Percentiles rank a stretch among this genome's conserved stretches.
Evolutionary conservation across 148 eudicot species (phyloP).

Genomic region (Linanthus parryae): DNA sequence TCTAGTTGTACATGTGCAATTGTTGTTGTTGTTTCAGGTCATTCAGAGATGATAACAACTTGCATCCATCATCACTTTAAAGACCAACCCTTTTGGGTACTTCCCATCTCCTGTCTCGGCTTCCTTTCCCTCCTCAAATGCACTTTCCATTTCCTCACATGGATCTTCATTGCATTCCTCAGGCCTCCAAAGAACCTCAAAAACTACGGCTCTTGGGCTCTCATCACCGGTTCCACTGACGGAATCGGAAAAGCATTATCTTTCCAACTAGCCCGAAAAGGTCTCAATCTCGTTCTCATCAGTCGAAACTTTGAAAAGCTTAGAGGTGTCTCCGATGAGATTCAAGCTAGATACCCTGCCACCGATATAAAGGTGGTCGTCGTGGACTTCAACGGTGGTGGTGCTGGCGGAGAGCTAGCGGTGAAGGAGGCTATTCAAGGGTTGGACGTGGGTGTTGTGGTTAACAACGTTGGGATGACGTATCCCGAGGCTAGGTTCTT

Average conservation of each 20-base stretch:
- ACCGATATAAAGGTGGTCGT: slow-evolving; percentile 25
- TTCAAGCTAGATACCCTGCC: slow-evolving; percentile 18
- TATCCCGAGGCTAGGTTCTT: slow-evolving; percentile 56
- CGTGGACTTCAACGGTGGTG: slow-evolving; percentile 31
- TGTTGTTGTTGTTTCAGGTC: no score
- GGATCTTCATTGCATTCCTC: slow-evolving; percentile 34
- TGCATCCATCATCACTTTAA: slow-evolving; percentile 12
- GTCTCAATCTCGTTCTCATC: slow-evolving; percentile 45
- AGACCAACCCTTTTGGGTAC: slow-evolving; percentile 26
- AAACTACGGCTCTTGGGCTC: slow-evolving; percentile 64
- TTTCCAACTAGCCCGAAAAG: slow-evolving; percentile 42
- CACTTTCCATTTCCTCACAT: slow-evolving; percentile 23
- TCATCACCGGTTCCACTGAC: slow-evolving; percentile 73
- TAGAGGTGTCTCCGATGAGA: slow-evolving; percentile 22
- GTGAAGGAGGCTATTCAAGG: slow-evolving; percentile 26
- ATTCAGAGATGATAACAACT: no score
- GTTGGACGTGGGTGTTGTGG: slow-evolving; percentile 61
- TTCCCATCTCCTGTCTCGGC: slow-evolving; percentile 33
- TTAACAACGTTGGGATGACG: slow-evolving; percentile 66
- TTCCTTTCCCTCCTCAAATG: slow-evolving; percentile 26
- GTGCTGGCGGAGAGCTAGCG: slow-evolving; percentile 3
- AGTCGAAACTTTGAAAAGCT: slow-evolving; percentile 38
- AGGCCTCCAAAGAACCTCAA: slow-evolving; percentile 48
- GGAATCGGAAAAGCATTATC: slow-evolving; percentile 79
- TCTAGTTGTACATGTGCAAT: no score